These are phyloP conservation scores for Aspergillus piperis DNA, from an alignment of 2,329 filamentous ascomycete species.

Conservation along the genomic window DNA sequence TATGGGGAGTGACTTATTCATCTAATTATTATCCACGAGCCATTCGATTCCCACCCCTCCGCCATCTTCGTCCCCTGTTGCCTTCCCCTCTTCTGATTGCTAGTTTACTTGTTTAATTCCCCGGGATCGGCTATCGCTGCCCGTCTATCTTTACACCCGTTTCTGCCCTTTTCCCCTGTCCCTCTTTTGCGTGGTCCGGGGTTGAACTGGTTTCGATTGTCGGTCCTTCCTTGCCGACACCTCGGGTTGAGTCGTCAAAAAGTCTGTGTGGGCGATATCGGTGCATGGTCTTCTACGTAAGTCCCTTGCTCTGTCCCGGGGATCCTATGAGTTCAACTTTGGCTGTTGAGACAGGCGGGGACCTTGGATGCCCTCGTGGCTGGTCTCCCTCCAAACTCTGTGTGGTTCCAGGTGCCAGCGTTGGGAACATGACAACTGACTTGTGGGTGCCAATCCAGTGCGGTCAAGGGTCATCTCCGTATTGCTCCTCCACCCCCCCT, in stretches of 20 bases:
- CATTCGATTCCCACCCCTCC: conserved; percentile 5
- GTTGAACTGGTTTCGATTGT: conserved; percentile 4
- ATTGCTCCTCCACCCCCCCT: conserved; percentile 5
- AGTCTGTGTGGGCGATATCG: conserved; percentile 23
- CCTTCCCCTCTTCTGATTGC: background rate
- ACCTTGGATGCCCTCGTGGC: conserved; percentile 5
- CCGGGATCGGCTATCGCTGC: background rate
- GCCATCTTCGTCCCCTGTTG: conserved; percentile 5
- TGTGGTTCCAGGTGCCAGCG: conserved; percentile 15
- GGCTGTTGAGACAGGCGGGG: conserved; percentile 5
- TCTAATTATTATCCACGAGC: conserved; percentile 10
- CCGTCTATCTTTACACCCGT: background rate
- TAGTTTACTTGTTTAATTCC: background rate
- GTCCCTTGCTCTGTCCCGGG: conserved; percentile 4
- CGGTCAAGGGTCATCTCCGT: conserved; percentile 7
- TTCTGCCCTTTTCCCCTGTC: background rate
- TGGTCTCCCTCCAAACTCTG: conserved; percentile 1
- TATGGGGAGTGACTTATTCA: conserved; percentile 7
- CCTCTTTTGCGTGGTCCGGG: conserved; percentile 3
- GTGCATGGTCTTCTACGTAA: conserved; percentile 2
- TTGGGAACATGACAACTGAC: conserved; percentile 20
- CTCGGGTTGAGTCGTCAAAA: conserved; percentile 15
- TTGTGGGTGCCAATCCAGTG: conserved; percentile 11
- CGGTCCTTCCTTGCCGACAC: conserved; percentile 5
- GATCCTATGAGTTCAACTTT: background rate